Percentiles rank a stretch among this genome's conserved stretches.
Conservation (phyloP, 129 eudicot species). For the Erigeron canadensis region DNA sequence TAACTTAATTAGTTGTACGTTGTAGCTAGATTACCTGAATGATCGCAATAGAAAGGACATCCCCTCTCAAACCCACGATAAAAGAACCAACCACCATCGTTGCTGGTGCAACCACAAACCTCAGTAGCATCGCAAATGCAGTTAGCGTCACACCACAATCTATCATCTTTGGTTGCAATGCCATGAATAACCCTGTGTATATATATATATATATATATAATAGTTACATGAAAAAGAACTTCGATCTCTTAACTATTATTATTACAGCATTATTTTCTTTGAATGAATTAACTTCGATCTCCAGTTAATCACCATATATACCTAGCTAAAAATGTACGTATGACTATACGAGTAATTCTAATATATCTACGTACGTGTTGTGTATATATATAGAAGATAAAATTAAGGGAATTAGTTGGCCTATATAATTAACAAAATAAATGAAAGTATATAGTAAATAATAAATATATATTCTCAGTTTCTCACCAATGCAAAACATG, state of each 20-base stretch:
- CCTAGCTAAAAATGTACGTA: too few species aligned
- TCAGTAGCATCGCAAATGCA: constrained; percentile 46
- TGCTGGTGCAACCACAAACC: constrained; percentile 56
- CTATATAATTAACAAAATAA: too few species aligned
- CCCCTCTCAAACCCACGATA: constrained; percentile 49
- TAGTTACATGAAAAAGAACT: neutral
- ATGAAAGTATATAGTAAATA: too few species aligned
- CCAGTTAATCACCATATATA: too few species aligned
- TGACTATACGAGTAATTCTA: too few species aligned
- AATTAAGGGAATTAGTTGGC: too few species aligned
- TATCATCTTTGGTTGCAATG: constrained; percentile 57
- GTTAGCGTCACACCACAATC: constrained; percentile 55
- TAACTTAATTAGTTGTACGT: neutral
- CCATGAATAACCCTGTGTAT: constrained; percentile 71
- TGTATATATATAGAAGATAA: too few species aligned
- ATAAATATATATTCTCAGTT: too few species aligned
- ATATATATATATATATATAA: neutral
- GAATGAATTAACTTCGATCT: too few species aligned
- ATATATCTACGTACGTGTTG: too few species aligned
- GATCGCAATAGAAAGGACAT: constrained; percentile 51
- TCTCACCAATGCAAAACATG: constrained; percentile 89
- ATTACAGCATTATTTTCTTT: too few species aligned
- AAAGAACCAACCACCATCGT: constrained; percentile 45
- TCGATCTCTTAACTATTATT: too few species aligned
- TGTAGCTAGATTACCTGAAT: constrained; percentile 45